These are phyloP conservation scores for Amphicarpaea edgeworthii DNA, from an alignment of 306 rosid genomes.

Conservation along the genomic window DNA sequence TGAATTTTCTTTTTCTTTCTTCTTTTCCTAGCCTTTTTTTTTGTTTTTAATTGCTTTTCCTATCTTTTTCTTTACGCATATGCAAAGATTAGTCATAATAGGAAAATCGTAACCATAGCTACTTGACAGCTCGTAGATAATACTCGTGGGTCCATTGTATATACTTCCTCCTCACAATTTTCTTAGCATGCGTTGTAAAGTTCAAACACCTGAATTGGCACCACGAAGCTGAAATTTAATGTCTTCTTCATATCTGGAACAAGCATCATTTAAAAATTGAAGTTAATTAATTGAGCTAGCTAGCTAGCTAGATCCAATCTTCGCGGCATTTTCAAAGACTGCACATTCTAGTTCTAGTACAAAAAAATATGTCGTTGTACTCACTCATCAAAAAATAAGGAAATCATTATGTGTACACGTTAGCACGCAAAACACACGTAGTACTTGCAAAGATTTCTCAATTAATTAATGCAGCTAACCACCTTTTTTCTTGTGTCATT, in stretches of 20 bases:
- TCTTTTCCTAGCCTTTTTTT: background rate
- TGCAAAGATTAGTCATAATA: conserved; percentile 27
- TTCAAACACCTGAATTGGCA: conserved; percentile 54
- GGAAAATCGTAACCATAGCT: conserved; percentile 38
- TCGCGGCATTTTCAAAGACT: conserved; percentile 17
- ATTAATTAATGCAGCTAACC: no score
- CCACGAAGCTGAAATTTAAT: conserved; percentile 25
- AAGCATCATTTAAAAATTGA: conserved; percentile 1
- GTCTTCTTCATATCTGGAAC: conserved; percentile 14
- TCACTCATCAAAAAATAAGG: background rate
- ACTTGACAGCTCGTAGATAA: conserved; percentile 42
- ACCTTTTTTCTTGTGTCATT: no score
- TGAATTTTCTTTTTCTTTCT: background rate
- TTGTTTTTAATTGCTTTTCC: background rate
- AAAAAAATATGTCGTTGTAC: background rate
- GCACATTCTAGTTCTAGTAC: conserved; percentile 24
- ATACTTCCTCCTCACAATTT: conserved; percentile 50
- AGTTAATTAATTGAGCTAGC: no score
- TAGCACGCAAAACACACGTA: background rate
- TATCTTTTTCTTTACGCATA: conserved; percentile 6
- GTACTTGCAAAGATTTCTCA: no score
- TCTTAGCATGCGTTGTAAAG: conserved; percentile 63
- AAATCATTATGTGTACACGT: background rate
- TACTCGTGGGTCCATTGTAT: conserved; percentile 33
- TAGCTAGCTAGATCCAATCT: conserved; percentile 42